Conservation (phyloP, 2,329 filamentous ascomycete species). For the Aplosporella prunicola region DNA sequence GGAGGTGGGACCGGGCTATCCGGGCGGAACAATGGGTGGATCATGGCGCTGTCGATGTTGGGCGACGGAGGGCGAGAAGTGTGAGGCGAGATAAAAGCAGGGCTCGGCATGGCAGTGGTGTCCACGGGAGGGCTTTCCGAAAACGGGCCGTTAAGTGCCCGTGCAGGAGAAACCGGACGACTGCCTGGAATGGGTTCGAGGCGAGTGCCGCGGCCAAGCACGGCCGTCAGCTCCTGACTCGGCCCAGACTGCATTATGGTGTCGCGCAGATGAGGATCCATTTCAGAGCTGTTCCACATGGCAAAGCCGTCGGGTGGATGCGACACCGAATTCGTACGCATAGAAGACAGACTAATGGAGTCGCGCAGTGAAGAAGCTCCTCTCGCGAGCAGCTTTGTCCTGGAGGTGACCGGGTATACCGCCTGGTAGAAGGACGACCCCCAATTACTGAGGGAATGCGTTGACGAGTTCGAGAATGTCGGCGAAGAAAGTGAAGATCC, state of each 20-base stretch:
- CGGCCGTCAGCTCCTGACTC: slow-evolving; percentile 12
- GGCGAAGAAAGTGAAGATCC: slow-evolving; percentile 23
- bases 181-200: slow-evolving; percentile 65
- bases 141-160: slow-evolving; percentile 46
- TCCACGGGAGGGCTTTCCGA: slow-evolving; percentile 12
- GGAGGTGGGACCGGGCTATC: slow-evolving; percentile 61
- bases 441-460: slow-evolving; percentile 24
- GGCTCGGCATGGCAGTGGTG: slow-evolving; percentile 1
- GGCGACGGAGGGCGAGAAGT: slow-evolving; percentile 30
- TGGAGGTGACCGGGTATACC: slow-evolving; percentile 29
- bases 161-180: slow-evolving; percentile 55
- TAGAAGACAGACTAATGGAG: slow-evolving; percentile 24
- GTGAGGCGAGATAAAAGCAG: slow-evolving; percentile 18
- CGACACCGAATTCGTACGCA: slow-evolving; percentile 15
- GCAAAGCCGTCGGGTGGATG: slow-evolving; percentile 53
- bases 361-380: slow-evolving; percentile 22
- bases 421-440: slow-evolving; percentile 29
- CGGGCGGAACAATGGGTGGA: slow-evolving; percentile 68
- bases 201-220: slow-evolving; percentile 37
- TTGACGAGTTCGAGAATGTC: slow-evolving; percentile 26
- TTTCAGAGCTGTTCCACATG: slow-evolving; percentile 63
- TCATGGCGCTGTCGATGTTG: slow-evolving; percentile 52
- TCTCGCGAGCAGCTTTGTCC: slow-evolving; percentile 25
- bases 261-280: slow-evolving; percentile 54
- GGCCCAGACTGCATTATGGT: slow-evolving; percentile 44